phyloP scores from a whole-genome alignment of 176 grass and related monocot species.

The Hordeum vulgare region DNA sequence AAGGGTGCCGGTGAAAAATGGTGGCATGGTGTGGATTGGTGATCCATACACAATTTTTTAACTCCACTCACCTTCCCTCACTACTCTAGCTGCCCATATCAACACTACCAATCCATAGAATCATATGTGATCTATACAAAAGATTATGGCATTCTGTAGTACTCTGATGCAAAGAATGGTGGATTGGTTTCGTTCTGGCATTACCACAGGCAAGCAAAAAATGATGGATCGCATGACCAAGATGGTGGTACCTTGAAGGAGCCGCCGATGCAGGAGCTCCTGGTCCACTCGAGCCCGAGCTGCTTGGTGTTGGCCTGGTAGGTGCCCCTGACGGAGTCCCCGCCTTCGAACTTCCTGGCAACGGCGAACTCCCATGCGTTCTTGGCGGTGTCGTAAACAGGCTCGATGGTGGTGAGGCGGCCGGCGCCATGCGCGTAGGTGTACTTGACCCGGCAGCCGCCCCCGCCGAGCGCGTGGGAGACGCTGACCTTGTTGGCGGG shows the following conservation, averaged over 20 bases:
- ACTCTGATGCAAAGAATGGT: background rate
- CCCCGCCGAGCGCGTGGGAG: conserved; percentile 47
- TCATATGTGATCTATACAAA: background rate
- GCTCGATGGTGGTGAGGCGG: conserved; percentile 66
- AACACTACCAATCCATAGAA: background rate
- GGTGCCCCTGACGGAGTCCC: conserved; percentile 53
- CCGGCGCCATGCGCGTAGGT: conserved; percentile 59
- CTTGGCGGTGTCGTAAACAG: conserved; percentile 62
- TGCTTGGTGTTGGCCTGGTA: conserved; percentile 70
- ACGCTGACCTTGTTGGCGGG: conserved; percentile 70
- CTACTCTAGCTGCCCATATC: background rate
- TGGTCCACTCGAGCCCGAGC: conserved; percentile 73
- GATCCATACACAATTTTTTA: no score
- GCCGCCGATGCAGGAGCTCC: conserved; percentile 44
- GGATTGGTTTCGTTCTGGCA: no score
- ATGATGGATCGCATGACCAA: no score
- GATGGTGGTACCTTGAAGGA: conserved; percentile 51
- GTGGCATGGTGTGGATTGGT: no score
- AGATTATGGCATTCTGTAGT: background rate
- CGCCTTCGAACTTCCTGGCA: conserved; percentile 48
- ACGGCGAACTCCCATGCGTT: conserved; percentile 87
- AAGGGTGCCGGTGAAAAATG: no score
- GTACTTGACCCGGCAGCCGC: conserved; percentile 72
- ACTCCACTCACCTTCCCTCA: background rate
- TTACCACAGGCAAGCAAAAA: background rate